Evolutionary conservation across 2,329 filamentous ascomycete genomes (phyloP).

Genomic region (Pseudogymnoascus sp.): DNA sequence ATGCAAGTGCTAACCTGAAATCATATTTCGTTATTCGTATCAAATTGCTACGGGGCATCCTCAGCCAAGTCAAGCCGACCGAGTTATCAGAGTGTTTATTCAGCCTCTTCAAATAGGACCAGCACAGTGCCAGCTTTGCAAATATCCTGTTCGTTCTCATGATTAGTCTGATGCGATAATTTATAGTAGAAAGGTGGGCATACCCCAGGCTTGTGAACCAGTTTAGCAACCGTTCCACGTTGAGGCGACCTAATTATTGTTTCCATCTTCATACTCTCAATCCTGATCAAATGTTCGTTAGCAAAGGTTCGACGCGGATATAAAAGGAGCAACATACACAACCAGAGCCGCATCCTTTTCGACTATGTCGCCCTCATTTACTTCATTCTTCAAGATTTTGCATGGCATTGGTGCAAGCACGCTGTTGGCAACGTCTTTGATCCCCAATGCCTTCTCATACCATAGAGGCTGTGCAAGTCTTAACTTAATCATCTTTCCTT

Average conservation of each 20-base stretch:
- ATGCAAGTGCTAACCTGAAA: background rate
- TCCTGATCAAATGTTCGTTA: slow-evolving; percentile 36
- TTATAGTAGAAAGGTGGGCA: slow-evolving; percentile 28
- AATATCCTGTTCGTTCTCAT: slow-evolving; percentile 50
- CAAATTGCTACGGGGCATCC: background rate
- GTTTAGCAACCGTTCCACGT: slow-evolving; percentile 61
- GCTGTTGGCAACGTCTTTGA: slow-evolving; percentile 72
- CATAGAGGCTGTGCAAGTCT: slow-evolving; percentile 60
- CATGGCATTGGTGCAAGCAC: slow-evolving; percentile 95
- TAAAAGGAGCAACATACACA: slow-evolving; percentile 49
- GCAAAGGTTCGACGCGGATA: background rate
- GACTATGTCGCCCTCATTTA: slow-evolving; percentile 72
- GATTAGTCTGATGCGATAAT: slow-evolving; percentile 6
- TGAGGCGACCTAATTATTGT: slow-evolving; percentile 74
- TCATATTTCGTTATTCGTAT: slow-evolving; percentile 2
- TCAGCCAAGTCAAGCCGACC: background rate
- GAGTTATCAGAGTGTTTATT: background rate
- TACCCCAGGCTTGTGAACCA: slow-evolving; percentile 70
- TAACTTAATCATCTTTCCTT: slow-evolving; percentile 53
- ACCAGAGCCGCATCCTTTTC: slow-evolving; percentile 81
- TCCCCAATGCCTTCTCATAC: slow-evolving; percentile 79
- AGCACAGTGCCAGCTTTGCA: slow-evolving; percentile 70
- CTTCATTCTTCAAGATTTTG: slow-evolving; percentile 87
- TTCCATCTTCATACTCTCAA: slow-evolving; percentile 89
- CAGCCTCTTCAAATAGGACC: slow-evolving; percentile 58